Base-by-base conservation (phyloP, 768 basidiomycete genomes). In the Suillus discolor region DNA sequence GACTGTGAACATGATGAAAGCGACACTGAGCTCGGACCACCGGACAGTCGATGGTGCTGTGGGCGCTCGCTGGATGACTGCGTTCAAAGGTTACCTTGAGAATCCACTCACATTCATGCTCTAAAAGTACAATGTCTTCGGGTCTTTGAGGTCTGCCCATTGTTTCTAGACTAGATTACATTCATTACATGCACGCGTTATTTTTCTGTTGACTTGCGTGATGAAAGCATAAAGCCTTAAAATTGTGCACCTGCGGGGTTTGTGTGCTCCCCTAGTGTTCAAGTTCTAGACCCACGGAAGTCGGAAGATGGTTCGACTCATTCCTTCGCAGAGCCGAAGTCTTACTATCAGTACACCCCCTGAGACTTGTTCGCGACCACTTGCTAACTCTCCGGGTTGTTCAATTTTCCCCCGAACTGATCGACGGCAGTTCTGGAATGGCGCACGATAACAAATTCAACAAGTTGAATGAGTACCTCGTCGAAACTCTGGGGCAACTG, bases 81-180 rank as follows among this genome's bases (percentile, higher is more conserved):
- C 94, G 45, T 97, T 99, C 86, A 97, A 94, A 80, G 91, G 93
- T 47, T 97, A 96, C 80, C 83, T 99, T 72, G 97, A 99, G 82
- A 97, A 98, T 77, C 96, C 96, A 55, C 79, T 97, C 74, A 96
- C 96, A 23, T 96, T 98, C 75, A 97, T 97, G 96, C 87, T 98
- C 65, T 97, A 78, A 88, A 71, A 68, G 36, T 62, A 54, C 34
- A 25, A 20, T 60, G 39, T 28, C 13, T 42, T 42, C 15, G 59
- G 15, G 57, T 59, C 16, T 59, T 59, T 41, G 57, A 25, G 23
- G 28, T 31, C 59, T 31, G 20, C 59, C 25, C 11, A 20, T 31
- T 42, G 41, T 60, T 59, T 42, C 59, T 60, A 60, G 59, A 60
- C 41, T 60, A 60, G 59, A 60, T 23, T 42, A 55, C 31, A 60